Percentiles rank a stretch among this genome's conserved stretches.
Evolutionary conservation across 352 stramenopile species (phyloP).

Genomic region (Phytopythium ostracodes): DNA sequence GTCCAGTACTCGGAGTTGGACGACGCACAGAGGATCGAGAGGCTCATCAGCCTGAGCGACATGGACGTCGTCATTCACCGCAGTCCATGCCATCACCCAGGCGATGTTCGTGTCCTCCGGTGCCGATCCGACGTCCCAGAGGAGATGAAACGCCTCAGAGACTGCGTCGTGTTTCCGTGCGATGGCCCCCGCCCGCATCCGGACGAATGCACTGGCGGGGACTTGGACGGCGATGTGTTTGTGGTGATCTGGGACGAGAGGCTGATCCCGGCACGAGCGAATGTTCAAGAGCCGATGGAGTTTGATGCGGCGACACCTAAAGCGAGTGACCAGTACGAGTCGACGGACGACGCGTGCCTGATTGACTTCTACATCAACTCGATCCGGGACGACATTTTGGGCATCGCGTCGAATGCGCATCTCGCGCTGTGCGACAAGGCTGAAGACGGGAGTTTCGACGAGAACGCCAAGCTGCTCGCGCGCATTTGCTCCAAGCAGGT

Average conservation of each 20-base stretch:
- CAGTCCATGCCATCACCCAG: conserved; percentile 73
- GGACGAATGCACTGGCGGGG: conserved; percentile 75
- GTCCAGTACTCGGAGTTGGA: conserved; percentile 65
- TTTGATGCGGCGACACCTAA: conserved; percentile 25
- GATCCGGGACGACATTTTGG: conserved; percentile 69
- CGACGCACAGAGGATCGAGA: conserved; percentile 13
- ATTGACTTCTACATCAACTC: conserved; percentile 74
- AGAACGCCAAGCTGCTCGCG: conserved; percentile 46
- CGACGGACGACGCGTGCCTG: conserved; percentile 40
- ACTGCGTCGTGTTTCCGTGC: conserved; percentile 80
- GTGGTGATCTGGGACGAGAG: conserved; percentile 79
- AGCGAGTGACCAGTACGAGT: conserved; percentile 20
- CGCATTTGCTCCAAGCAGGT: conserved; percentile 71
- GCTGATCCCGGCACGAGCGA: conserved; percentile 43
- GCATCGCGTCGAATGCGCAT: conserved; percentile 75
- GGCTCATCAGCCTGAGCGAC: conserved; percentile 25
- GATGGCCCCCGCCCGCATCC: conserved; percentile 61
- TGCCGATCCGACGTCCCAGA: conserved; percentile 46
- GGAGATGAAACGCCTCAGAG: conserved; percentile 39
- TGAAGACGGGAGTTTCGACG: conserved; percentile 38
- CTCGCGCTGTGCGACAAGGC: conserved; percentile 57
- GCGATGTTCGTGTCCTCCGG: conserved; percentile 62
- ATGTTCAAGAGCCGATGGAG: conserved; percentile 44
- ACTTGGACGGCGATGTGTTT: conserved; percentile 81
- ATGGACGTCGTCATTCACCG: conserved; percentile 66